Evolutionary conservation across 495 filamentous ascomycete species (phyloP).

Genomic region (Annulohypoxylon moriforme): DNA sequence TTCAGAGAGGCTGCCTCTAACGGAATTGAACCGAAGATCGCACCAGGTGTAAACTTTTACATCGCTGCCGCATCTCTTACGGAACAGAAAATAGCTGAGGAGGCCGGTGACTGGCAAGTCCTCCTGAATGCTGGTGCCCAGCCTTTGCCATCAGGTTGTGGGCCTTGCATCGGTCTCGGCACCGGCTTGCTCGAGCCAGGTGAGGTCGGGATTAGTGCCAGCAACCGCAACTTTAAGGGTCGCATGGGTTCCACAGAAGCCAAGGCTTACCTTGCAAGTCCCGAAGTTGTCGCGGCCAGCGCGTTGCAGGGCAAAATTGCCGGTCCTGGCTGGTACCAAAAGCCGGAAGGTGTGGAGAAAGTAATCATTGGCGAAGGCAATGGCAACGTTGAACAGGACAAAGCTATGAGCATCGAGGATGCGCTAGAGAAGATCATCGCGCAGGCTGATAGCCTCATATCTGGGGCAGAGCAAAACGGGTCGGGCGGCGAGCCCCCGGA

Average conservation of each 20-base stretch:
- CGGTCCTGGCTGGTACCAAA: slow-evolving; percentile 84
- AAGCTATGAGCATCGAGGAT: slow-evolving; percentile 71
- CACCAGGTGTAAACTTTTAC: slow-evolving; percentile 85
- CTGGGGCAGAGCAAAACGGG: neutral
- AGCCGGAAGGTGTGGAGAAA: slow-evolving; percentile 73
- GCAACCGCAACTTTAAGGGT: slow-evolving; percentile 89
- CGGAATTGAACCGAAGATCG: slow-evolving; percentile 73
- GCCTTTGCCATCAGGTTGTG: slow-evolving; percentile 81
- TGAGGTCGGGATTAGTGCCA: slow-evolving; percentile 74
- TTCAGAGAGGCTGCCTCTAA: slow-evolving; percentile 80
- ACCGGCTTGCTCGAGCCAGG: slow-evolving; percentile 84
- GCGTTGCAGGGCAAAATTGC: slow-evolving; percentile 82
- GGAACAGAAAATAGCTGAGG: slow-evolving; percentile 84
- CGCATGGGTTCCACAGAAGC: slow-evolving; percentile 88
- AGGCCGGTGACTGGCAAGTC: slow-evolving; percentile 86
- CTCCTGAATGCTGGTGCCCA: slow-evolving; percentile 83
- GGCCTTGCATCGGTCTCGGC: slow-evolving; percentile 90
- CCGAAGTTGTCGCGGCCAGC: slow-evolving; percentile 87
- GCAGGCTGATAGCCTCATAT: slow-evolving; percentile 71
- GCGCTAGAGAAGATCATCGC: slow-evolving; percentile 75
- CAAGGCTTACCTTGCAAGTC: slow-evolving; percentile 82
- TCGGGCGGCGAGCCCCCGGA: slow-evolving; percentile 50
- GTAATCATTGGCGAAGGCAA: slow-evolving; percentile 78
- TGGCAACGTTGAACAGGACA: slow-evolving; percentile 69
- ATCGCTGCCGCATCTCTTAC: slow-evolving; percentile 86